Percentiles rank a stretch among this genome's conserved stretches.
Evolutionary conservation across 345 rosid genomes (phyloP).

Genomic region (thale cress (Arabidopsis thaliana)): TAIR10.1 NC_003076.8:5409001-5409500

Average conservation of each 20-base stretch:
- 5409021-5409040: neutral
- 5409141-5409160: conserved; percentile 20
- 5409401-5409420: conserved; percentile 31
- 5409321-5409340: conserved; percentile 16
- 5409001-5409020: neutral
- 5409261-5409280: conserved; percentile 83
- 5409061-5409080: conserved; percentile 1
- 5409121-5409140: neutral
- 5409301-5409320: conserved; percentile 37
- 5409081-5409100: conserved; percentile 9
- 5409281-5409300: conserved; percentile 95
- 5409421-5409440: conserved; percentile 7
- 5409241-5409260: conserved; percentile 66
- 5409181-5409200: conserved; percentile 35
- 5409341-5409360: conserved; percentile 16
- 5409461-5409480: conserved; percentile 44
- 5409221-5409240: conserved; percentile 20
- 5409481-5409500: conserved; percentile 48
- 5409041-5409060: conserved; percentile 8
- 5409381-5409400: conserved; percentile 11
- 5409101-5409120: neutral
- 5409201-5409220: conserved; percentile 24
- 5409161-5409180: conserved; percentile 44
- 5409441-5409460: conserved; percentile 24
- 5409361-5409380: conserved; percentile 6